phyloP scores from a whole-genome alignment of 768 basidiomycete species.

The Suillus brevipes region DNA sequence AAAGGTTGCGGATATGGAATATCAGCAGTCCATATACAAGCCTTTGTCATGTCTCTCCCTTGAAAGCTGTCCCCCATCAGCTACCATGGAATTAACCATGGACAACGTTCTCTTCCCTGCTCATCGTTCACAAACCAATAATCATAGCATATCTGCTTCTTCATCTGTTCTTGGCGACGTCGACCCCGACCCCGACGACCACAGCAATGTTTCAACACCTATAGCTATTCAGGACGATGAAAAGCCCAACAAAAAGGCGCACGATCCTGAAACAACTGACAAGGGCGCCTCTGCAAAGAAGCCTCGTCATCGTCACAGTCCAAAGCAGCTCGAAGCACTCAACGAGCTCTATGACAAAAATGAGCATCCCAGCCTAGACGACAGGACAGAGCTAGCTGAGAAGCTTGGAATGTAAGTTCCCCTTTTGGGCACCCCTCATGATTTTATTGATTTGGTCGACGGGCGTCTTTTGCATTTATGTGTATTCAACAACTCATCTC shows the following conservation, averaged over 20 bases:
- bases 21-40: constrained; percentile 40
- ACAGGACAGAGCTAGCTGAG: constrained; percentile 66
- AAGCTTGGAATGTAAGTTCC: constrained; percentile 71
- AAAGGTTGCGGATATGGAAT: constrained; percentile 41
- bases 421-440: constrained; percentile 26
- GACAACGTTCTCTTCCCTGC: constrained; percentile 21
- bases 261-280: constrained; percentile 25
- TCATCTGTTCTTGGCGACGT: constrained; percentile 12
- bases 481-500: constrained; percentile 12
- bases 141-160: constrained; percentile 13
- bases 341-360: constrained; percentile 78
- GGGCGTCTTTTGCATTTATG: constrained; percentile 10
- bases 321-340: constrained; percentile 69
- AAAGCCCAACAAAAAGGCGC: constrained; percentile 25
- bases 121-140: constrained; percentile 14
- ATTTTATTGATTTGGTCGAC: constrained; percentile 21
- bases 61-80: constrained; percentile 30
- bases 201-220: not conserved
- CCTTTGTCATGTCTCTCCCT: constrained; percentile 39
- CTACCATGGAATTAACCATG: constrained; percentile 30
- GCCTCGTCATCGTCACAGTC: constrained; percentile 75
- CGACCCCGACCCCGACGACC: not conserved
- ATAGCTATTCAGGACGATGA: constrained; percentile 24
- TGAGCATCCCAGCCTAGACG: constrained; percentile 72
- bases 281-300: constrained; percentile 50